Conservation (phyloP, 129 eudicot genomes). For the Artemisia argyi region DNA sequence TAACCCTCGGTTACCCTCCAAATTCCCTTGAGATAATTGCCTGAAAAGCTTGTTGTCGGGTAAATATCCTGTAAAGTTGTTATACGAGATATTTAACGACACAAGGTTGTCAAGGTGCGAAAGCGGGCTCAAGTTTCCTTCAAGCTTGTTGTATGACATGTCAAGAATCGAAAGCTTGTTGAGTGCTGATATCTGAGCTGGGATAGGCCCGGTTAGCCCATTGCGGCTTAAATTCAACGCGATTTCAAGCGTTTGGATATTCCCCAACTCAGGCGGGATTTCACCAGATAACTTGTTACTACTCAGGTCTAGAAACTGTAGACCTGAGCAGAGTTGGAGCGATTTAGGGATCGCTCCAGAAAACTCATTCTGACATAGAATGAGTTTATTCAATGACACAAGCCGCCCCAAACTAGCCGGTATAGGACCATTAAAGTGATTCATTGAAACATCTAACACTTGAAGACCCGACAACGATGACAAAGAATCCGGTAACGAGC, state of each 20-base stretch:
- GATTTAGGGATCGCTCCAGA: conserved; percentile 60
- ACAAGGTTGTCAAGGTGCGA: conserved; percentile 61
- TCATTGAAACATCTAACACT: conserved; percentile 59
- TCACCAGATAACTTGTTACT: conserved; percentile 46
- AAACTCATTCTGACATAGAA: conserved; percentile 48
- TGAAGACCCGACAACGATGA: conserved; percentile 58
- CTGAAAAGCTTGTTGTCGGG: conserved; percentile 74
- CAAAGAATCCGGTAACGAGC: conserved; percentile 52
- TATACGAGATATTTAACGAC: conserved; percentile 61
- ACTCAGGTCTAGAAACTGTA: conserved; percentile 72
- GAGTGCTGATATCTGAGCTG: conserved; percentile 54
- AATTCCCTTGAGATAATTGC: conserved; percentile 49
- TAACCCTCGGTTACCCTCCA: conserved; percentile 60
- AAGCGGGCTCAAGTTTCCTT: conserved; percentile 55
- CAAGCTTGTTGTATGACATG: conserved; percentile 62
- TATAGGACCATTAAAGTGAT: conserved; percentile 49
- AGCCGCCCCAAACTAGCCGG: conserved; percentile 67
- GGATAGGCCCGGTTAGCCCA: conserved; percentile 56
- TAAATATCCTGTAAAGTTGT: conserved; percentile 64
- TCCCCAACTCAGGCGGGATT: conserved; percentile 52
- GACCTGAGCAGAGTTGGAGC: conserved; percentile 57
- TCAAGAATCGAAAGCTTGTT: conserved; percentile 70
- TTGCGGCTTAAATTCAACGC: conserved; percentile 62
- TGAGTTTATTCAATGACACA: conserved; percentile 56
- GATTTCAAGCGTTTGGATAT: conserved; percentile 59